Evolutionary conservation across 345 rosid species (phyloP), one percentile per base, ranked within the genome.

Genomic region (Lepidium aucheri): DNA sequence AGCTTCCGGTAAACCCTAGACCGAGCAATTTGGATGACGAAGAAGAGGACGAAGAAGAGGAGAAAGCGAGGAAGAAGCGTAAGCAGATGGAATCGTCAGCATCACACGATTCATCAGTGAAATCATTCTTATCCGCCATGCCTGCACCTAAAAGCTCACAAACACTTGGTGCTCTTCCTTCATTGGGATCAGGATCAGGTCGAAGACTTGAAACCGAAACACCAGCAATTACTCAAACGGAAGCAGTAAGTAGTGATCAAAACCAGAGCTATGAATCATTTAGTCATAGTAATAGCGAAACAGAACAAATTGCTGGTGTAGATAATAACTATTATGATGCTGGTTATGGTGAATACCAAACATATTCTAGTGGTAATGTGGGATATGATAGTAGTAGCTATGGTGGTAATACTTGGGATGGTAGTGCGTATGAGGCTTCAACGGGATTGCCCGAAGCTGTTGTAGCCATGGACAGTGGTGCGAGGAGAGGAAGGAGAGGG

Each of bases 131-230:
- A 47, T 91, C 95, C 3, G 80, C 82, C 47, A 82, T 95, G 52
- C 96, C 97, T 1, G 91, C 91, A 1, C 91, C 96, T 7, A 87
- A 66, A 58, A 80, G 80, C 67, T 84, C 97, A 3, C 70, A 82
- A 40, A 46, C 93, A 1, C 81, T 86, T 18, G 97, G 97, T 11
- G 83, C 77, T 49, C 74, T 79, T 51, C 84, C 84, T 32, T 69
- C 86, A 30, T 53, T 80, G 1, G 77, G 74, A 39, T 85, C 90
- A 47, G 77, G 73, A 39, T 85, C 89, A 41, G 87, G 89, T 15
- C 77, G 96, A 68, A 83, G 95, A 80, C 26, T 90, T 17, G 94
- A 84, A 32, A 77, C 83, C 0, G 81, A 82, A 45, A 64, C 80
- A 7, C 75, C 80, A 18, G 56, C 68, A 2, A 32, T 80, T 9